A percentile compares a stretch with the other conserved stretches of the same genome.
Evolutionary conservation across 2,329 filamentous ascomycete genomes (phyloP).

Genomic region (Xylariaceae sp.): DNA sequence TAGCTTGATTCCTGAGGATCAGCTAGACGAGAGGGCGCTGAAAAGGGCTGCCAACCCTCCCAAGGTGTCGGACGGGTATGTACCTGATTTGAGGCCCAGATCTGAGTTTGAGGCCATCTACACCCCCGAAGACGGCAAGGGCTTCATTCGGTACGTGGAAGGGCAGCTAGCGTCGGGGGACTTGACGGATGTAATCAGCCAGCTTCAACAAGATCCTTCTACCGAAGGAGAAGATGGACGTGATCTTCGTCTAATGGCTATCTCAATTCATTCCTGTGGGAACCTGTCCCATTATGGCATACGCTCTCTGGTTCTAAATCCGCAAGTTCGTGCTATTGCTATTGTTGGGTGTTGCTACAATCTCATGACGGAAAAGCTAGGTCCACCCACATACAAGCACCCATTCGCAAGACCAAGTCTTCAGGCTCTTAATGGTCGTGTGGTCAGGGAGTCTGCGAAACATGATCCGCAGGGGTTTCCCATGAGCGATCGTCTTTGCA

Average conservation of each 20-base stretch:
- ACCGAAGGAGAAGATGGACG: slow-evolving; percentile 32
- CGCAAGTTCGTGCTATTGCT: slow-evolving; percentile 83
- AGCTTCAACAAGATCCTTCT: slow-evolving; percentile 36
- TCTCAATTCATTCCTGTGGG: slow-evolving; percentile 95
- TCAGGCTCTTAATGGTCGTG: slow-evolving; percentile 68
- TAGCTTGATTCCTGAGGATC: slow-evolving; percentile 43
- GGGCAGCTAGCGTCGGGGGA: slow-evolving; percentile 75
- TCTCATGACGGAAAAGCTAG: slow-evolving; percentile 85
- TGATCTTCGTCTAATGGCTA: slow-evolving; percentile 70
- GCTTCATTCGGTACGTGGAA: slow-evolving; percentile 76
- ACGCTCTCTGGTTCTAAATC: slow-evolving; percentile 81
- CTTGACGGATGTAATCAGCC: slow-evolving; percentile 47
- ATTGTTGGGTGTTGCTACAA: slow-evolving; percentile 99
- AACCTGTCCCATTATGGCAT: slow-evolving; percentile 97
- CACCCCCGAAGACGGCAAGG: slow-evolving; percentile 62
- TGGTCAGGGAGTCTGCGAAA: slow-evolving; percentile 68
- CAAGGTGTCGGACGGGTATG: slow-evolving; percentile 35
- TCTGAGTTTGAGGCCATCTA: slow-evolving; percentile 56
- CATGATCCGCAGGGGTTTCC: slow-evolving; percentile 91
- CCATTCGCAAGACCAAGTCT: slow-evolving; percentile 72
- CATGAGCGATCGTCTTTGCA: slow-evolving; percentile 74
- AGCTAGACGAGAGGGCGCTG: slow-evolving; percentile 45
- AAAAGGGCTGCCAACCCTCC: slow-evolving; percentile 40
- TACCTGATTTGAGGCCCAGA: slow-evolving; percentile 54
- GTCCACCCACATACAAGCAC: slow-evolving; percentile 83